Evolutionary conservation across 2,329 filamentous ascomycete genomes (phyloP).

Genomic region (Venturia carpophila): DNA sequence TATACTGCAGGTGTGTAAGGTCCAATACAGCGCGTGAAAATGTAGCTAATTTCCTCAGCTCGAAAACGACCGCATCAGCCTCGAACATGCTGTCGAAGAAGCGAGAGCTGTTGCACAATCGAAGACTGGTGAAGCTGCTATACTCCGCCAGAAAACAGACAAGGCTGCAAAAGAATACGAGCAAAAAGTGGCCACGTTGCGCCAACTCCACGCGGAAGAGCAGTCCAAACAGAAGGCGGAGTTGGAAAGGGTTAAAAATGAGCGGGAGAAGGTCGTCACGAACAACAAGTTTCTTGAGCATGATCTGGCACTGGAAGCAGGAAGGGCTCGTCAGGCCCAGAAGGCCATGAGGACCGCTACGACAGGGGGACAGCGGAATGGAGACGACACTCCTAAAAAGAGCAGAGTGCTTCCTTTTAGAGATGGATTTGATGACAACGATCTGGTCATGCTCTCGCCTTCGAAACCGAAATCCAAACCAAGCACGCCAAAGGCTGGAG

Average conservation of each 20-base stretch:
- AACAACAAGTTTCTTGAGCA: conserved; percentile 66
- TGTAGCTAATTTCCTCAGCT: conserved; percentile 27
- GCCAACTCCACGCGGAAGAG: conserved; percentile 57
- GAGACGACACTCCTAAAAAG: conserved; percentile 54
- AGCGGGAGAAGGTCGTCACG: conserved; percentile 57
- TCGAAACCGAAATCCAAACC: conserved; percentile 38
- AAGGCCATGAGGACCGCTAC: conserved; percentile 33
- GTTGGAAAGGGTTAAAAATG: conserved; percentile 56
- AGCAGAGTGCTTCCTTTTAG: conserved; percentile 52
- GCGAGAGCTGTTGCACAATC: conserved; percentile 46
- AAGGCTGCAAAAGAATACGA: conserved; percentile 56
- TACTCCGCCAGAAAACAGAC: conserved; percentile 63
- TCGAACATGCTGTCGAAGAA: conserved; percentile 35
- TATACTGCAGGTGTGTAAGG: conserved; percentile 33
- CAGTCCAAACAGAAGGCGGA: conserved; percentile 55
- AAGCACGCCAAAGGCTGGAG: conserved; percentile 51
- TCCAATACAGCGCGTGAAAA: background rate
- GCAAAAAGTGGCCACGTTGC: conserved; percentile 52
- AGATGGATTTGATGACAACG: conserved; percentile 69
- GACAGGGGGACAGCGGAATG: conserved; percentile 26
- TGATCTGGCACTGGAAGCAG: conserved; percentile 54
- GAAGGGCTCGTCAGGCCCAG: conserved; percentile 27
- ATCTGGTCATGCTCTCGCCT: conserved; percentile 49
- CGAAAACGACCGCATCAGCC: conserved; percentile 35
- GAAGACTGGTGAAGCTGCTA: conserved; percentile 64